Evolutionary conservation across 768 basidiomycete species (phyloP), one percentile per base, ranked within the genome.

Genomic region (Coprinopsis cinerea): DNA sequence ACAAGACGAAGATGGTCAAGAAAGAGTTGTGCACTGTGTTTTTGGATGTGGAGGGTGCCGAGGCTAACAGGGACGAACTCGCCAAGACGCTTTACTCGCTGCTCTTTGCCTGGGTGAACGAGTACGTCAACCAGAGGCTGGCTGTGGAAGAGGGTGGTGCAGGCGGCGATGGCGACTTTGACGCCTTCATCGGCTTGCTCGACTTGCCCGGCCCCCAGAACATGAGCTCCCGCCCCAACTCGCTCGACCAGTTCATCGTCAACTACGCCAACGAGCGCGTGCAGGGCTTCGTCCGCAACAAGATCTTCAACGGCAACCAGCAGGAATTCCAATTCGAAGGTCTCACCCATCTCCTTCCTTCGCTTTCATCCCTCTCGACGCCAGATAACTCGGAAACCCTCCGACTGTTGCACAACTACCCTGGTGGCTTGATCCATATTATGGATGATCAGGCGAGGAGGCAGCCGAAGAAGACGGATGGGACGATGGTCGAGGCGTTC

Each of bases 1-100:
- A 93, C 79, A 89, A 85, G 69, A 93, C 91, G 1, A 90, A 89
- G 64, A 72, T 97, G 48, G 81, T 97, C 61, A 88, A 92, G 65
- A 96, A 93, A 70, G 94, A 98, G 67, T 74, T 96, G n/a, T 96
- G 92, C 66, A 96, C 93, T 0, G 85, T 96, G 23, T 96, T 98
- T 70, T 78, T 98, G 39, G 94, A 98, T 62, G 83, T 89, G 0
- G 94, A 98, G 61, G 90, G 89, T 47, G 92, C 95, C 1, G 85
- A 90, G 0, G 85, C 88, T 59, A 96, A 97, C 57, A 75, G 94
- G 39, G 95, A 98, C 61, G 92, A 95, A 64, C 83, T 99, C 30
- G 91, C 94, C 17, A 87, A 92, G 64, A 88, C 90, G 0, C 77
- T 98, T 0, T 98, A 97, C 63, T 92, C 92, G 3, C 79, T 99